Evolutionary conservation across 139 green algal species (phyloP), one percentile per base, ranked within the genome.

Genomic region (Chlorella sp.): DNA sequence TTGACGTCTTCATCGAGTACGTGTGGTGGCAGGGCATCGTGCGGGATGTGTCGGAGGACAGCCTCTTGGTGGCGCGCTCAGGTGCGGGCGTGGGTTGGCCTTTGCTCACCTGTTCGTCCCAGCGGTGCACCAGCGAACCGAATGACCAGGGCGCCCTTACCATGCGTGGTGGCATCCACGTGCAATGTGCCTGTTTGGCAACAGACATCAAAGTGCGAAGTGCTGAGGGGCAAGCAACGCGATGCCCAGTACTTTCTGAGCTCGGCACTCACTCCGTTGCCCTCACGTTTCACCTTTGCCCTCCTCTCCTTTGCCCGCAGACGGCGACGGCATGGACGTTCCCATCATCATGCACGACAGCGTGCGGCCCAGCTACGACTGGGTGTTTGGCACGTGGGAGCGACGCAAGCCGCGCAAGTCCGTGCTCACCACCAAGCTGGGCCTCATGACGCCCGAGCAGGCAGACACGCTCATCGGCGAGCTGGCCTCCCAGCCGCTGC

Each of bases 321-420:
- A 55, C 10, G 10, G 42, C 17, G 42, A 55, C 17, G 42, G 42
- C 17, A 10, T 55, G 42, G 42, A 55, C 42, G 17, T 55, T 55
- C 42, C 42, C 42, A 17, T 55, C 10, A 10, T 55, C 42, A 67
- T 34, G 23, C 65, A 34, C 1, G 35, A 71, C 2, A 24, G 24
- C 35, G 29, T 71, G 35, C 35, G 65, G 14, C 65, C 36, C 4
- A 35, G 65, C 26, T 71, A 71, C 27, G 65, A 71, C n/a, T 71
- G 65, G 65, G 34, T 71, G 23, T 31, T 5, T 20, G 23, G 27
- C 33, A 22, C 33, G 35, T 71, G 65, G 65, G 20, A 31, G 24
- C 35, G 65, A 3, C 65, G 65, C 32, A 35, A 62, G 65, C 65
- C 65, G 33, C 35, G 35, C 35, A 71, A 71, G 35, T 34, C 61